Evolutionary conservation across 768 basidiomycete genomes (phyloP), one percentile per base, ranked within the genome.

Genomic region (Cyathus striatus): DNA sequence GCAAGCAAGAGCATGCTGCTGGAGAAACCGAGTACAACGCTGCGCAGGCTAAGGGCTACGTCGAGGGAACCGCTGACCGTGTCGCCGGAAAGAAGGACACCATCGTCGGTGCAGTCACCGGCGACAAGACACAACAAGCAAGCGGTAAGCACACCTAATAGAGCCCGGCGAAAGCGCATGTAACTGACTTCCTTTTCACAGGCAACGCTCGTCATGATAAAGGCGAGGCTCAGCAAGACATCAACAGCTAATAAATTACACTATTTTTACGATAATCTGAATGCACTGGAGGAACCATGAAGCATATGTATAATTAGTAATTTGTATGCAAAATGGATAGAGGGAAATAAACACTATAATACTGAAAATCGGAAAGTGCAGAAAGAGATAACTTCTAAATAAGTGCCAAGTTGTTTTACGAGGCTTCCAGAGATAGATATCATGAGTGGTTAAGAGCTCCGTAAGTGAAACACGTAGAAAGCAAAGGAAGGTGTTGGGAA

Each of bases 21-120:
- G 78, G 78, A 36, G 75, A 78, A 54, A 65, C 65, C 13, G 73
- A 75, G 55, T 64, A 64, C 58, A 68, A 70, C 18, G 72, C 73
- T 17, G 75, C 75, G 9, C 66, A 75, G 47, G 69, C 70, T 14
- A 62, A 76, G 49, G 71, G 65, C 2, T 78, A 75, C 50, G 74
- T 56, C 12, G 72, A 80, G 42, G 78, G 76, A 3, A 62, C 66
- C 1, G 42, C 41, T 0, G 74, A 78, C 47, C 68, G 73, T 25
- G 10, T 76, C 13, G 46, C 26, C 2, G 78, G 76, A 34, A 73
- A 72, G 61, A 71, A 71, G 44, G 72, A 77, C 53, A 46, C 65
- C 10, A 49, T 78, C 32, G 58, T 75, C n/a, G 78, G 78, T 7
- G 71, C 76, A 7, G 49, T 78, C 24, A 75, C 65, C 12, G 75